phyloP scores from a whole-genome alignment of 139 green algal genomes.

The Edaphochlamys debaryana region DNA sequence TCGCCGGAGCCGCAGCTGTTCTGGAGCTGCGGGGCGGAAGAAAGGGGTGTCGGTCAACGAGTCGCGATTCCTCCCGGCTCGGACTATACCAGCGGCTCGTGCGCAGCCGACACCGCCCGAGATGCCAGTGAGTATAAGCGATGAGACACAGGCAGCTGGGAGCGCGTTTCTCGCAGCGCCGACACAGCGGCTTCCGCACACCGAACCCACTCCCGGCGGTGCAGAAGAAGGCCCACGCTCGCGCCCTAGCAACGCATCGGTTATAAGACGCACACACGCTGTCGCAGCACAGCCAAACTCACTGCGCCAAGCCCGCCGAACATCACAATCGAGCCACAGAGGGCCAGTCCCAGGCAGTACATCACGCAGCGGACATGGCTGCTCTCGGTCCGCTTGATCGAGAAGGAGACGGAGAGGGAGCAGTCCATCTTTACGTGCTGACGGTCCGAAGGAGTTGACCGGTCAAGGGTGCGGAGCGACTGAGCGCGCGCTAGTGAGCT shows the following conservation, averaged over 20 bases:
- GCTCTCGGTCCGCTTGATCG: neutral
- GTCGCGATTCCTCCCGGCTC: neutral
- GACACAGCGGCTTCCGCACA: neutral
- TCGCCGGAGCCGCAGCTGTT: constrained; percentile 22
- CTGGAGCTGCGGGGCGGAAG: neutral
- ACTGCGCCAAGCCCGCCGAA: neutral
- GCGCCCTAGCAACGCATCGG: neutral
- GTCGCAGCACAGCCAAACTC: neutral
- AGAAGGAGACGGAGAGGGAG: neutral
- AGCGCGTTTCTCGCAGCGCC: neutral
- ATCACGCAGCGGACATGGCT: constrained; percentile 3
- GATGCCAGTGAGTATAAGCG: neutral
- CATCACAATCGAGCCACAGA: neutral
- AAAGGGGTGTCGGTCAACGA: neutral
- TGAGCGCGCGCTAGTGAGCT: neutral
- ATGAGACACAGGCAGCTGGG: too few species aligned
- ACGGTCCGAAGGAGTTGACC: neutral
- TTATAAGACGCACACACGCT: neutral
- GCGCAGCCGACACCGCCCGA: too few species aligned
- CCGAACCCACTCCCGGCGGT: neutral
- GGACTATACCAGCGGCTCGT: too few species aligned
- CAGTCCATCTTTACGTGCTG: neutral
- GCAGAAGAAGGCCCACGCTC: neutral
- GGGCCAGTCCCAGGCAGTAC: neutral
- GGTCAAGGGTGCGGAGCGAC: neutral